phyloP scores from a whole-genome alignment of 306 rosid genomes.

The Pterocarpus santalinus region DNA sequence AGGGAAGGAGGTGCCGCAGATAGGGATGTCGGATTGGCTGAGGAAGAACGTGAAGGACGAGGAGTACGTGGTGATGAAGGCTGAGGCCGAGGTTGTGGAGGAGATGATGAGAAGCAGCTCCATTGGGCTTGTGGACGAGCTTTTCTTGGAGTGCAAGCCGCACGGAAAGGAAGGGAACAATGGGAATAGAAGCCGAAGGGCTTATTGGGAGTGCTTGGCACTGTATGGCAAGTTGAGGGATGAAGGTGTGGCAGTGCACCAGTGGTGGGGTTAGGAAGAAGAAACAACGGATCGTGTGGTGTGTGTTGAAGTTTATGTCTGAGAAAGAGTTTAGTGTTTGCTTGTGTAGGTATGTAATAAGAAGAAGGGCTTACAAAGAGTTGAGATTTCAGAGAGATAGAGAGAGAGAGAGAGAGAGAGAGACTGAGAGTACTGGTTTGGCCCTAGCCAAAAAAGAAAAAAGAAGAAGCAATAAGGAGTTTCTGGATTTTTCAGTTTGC shows the following conservation, averaged over 20 bases:
- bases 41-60: constrained; percentile 70
- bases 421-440: neutral
- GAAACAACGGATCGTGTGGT: no score
- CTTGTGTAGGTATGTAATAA: no score
- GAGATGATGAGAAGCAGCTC: constrained; percentile 68
- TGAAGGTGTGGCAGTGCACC: constrained; percentile 93
- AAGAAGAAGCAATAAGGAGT: neutral
- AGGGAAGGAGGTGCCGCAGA: constrained; percentile 46
- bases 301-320: neutral
- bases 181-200: constrained; percentile 45
- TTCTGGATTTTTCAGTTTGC: neutral
- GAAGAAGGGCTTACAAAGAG: no score
- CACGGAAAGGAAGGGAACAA: constrained; percentile 16
- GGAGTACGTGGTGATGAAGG: constrained; percentile 92
- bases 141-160: constrained; percentile 89
- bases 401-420: neutral
- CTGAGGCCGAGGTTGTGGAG: constrained; percentile 81
- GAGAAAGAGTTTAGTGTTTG: no score
- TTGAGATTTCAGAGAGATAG: no score
- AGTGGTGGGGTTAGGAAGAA: constrained; percentile 80
- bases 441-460: no score
- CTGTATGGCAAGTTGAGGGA: constrained; percentile 80
- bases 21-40: constrained; percentile 76
- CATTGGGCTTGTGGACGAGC: constrained; percentile 74
- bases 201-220: constrained; percentile 92